phyloP scores from a whole-genome alignment of 345 rosid genomes.

The Eucalyptus sideroxylon region DNA sequence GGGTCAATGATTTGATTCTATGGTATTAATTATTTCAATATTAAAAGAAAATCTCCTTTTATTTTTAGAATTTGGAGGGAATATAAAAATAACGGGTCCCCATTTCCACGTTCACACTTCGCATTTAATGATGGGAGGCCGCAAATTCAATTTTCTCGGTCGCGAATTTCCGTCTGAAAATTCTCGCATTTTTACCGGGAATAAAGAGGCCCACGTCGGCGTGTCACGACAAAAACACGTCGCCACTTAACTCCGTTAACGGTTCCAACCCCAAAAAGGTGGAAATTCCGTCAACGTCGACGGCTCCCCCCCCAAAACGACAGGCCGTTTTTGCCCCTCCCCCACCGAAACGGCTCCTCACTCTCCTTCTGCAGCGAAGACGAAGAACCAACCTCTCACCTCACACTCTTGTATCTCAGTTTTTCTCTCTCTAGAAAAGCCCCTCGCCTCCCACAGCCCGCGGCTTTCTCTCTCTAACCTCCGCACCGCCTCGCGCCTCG shows the following conservation, averaged over 20 bases:
- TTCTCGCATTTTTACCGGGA: neutral
- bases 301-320: neutral
- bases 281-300: neutral
- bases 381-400: conserved; percentile 1
- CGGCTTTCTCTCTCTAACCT: neutral
- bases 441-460: neutral
- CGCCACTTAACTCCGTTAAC: conserved; percentile 9
- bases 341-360: neutral
- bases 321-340: neutral
- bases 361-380: neutral
- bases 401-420: neutral
- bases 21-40: neutral
- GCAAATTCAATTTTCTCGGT: neutral
- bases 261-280: too few species aligned
- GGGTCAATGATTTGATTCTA: neutral
- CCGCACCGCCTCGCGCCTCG: neutral
- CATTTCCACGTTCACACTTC: neutral
- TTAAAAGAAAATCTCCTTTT: too few species aligned
- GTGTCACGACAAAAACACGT: neutral
- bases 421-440: neutral
- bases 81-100: neutral
- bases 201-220: neutral
- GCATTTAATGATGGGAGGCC: neutral
- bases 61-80: neutral
- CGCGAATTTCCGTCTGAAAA: neutral